Base-by-base conservation (phyloP, 441 rosid genomes). In the Gossypium trilobum region DNA sequence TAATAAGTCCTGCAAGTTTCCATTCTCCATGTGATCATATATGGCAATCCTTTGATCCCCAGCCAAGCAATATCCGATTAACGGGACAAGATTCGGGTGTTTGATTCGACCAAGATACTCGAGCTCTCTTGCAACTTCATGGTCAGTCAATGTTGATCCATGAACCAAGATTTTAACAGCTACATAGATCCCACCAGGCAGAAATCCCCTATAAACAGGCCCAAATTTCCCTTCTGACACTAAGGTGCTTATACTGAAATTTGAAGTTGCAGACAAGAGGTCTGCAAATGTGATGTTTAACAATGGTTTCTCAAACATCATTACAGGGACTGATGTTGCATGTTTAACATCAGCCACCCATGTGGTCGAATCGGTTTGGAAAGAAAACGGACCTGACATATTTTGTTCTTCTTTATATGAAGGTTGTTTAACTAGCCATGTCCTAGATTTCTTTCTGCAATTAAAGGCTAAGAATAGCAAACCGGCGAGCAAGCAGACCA, bases 331-430 rank as follows among this genome's bases (percentile, higher is more conserved):
- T 0, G 91, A 84, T 5, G 78, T 86, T 63, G 97, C 96, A 65
- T 88, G 93, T 83, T 93, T 93, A 66, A 93, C 92, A 85, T 90
- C 96, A 55, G 98, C 97, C 2, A 91, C 89, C 98, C 97, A 91
- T 27, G 93, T 89, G 6, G 93, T 88, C 1, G 97, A 93, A 87
- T 93, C 97, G 0, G 96, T 88, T 72, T 88, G 93, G 81, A 91
- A 93, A 0, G 93, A 89, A 71, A 93, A 91, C 0, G 98, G 93
- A 10, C 97, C 97, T 0, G 96, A 90, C 76, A 93, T 81, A 39
- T 76, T 84, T 70, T 83, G 90, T 66, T 91, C 97, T 62, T 91
- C 97, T 71, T 87, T 91, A 29, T 81, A 86, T 3, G 93, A 82
- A 27, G 82, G 75, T 75, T 85, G 91, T 76, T 88, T 91, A 36